Evolutionary conservation across 495 filamentous ascomycete species (phyloP), one percentile per base, ranked within the genome.

Genomic region (Letharia columbiana): DNA sequence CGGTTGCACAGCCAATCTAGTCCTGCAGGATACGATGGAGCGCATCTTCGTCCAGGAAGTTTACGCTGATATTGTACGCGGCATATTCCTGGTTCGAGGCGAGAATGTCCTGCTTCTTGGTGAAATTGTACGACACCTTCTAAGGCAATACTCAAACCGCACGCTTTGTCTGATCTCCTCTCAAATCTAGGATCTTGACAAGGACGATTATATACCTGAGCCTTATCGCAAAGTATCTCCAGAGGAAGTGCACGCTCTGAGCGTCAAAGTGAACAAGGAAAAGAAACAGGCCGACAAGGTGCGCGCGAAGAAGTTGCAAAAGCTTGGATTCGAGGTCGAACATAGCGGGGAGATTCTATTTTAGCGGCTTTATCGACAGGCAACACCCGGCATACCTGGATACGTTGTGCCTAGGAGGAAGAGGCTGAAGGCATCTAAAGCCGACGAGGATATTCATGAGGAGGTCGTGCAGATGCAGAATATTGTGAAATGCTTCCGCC

Each of bases 21-120:
- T 96, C 47, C 85, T 98, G 63, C 92, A 96, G 73, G 91, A 91
- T 67, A 96, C 93, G 11, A 81, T 89, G 69, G 94, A 98, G 77
- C 82, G 93, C 18, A 81, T 96, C 63, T 96, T 90, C 71, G 87
- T 86, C 35, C 72, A 74, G 71, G 82, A 78, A 59, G 78, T 91
- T 41, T 98, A 92, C 73, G 90, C 90, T 50, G 91, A 96, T 73
- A 82, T 94, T 50, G 79, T 83, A 2, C 84, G 89, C 37, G 93
- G 93, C 23, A 83, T 95, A 66, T 97, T 90, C 73, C 80, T 98
- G 31, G 91, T 98, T 23, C 83, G 93, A 23, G 93, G 93, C 49
- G 93, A 98, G 81, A 98, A 98, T 71, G 91, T 97, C 12, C 77
- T 96, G 40, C 76, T 98, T 60, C 78, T 98, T 6, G 93, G 93